Conservation (phyloP, 2,329 filamentous ascomycete genomes). For the Ascochyta fabae region DNA sequence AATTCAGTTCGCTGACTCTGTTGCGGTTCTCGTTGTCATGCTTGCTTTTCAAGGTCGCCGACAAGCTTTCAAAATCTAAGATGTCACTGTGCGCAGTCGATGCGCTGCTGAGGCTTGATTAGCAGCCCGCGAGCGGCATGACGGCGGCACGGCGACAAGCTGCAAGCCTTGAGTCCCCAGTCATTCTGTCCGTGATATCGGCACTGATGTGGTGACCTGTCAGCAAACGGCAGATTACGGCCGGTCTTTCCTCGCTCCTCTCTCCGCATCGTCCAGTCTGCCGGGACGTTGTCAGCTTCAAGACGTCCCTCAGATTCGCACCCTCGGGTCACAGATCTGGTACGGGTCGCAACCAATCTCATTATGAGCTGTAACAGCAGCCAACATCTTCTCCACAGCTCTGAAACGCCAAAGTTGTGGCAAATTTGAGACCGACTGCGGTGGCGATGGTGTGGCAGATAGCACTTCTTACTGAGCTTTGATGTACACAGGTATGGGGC, state of each 20-base stretch:
- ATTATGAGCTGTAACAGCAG: conserved; percentile 24
- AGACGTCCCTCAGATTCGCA: conserved; percentile 6
- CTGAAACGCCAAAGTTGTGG: conserved; percentile 29
- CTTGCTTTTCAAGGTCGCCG: conserved; percentile 12
- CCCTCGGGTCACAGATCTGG: conserved; percentile 11
- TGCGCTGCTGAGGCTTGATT: conserved; percentile 2
- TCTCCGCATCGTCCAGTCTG: conserved; percentile 40
- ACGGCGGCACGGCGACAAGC: conserved; percentile 1
- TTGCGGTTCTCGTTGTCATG: conserved; percentile 2
- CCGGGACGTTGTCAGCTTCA: conserved; percentile 29
- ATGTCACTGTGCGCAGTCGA: background rate
- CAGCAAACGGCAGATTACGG: conserved; percentile 28
- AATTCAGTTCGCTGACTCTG: background rate
- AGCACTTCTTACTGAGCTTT: conserved; percentile 25
- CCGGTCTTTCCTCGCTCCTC: conserved; percentile 29
- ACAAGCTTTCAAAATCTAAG: background rate
- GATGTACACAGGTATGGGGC: conserved; percentile 8
- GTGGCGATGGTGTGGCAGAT: conserved; percentile 24
- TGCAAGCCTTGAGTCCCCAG: conserved; percentile 2
- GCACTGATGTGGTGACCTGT: conserved; percentile 24
- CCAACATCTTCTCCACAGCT: conserved; percentile 22
- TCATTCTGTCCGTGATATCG: conserved; percentile 3
- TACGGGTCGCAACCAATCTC: conserved; percentile 6
- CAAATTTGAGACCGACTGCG: conserved; percentile 22
- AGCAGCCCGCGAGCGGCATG: conserved; percentile 1